These are phyloP conservation scores for Aspergillus haitiensis DNA, from an alignment of 495 filamentous ascomycete species.

Conservation along the genomic window DNA sequence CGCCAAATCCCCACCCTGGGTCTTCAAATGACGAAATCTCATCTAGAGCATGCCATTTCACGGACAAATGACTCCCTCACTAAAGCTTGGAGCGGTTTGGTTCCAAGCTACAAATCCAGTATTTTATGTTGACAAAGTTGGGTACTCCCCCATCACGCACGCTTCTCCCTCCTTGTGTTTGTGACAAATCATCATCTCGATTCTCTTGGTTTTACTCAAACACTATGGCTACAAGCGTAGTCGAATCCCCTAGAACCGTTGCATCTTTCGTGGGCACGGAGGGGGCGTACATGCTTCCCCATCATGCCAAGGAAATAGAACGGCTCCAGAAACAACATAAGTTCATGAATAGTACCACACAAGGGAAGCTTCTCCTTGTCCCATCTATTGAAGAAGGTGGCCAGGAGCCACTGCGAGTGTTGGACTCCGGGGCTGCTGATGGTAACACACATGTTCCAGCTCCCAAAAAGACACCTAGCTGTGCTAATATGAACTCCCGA, in stretches of 20 bases:
- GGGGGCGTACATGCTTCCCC: constrained; percentile 14
- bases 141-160: background rate
- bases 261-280: constrained; percentile 14
- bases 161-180: background rate
- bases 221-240: background rate
- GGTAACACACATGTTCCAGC: background rate
- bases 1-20: too few relatives aligned
- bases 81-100: too few relatives aligned
- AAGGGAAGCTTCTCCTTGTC: constrained; percentile 1
- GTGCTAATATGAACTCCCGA: background rate
- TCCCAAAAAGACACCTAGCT: too few relatives aligned
- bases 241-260: constrained; percentile 1
- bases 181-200: background rate
- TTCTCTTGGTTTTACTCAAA: background rate
- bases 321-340: constrained; percentile 12
- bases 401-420: background rate
- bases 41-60: background rate
- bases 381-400: background rate
- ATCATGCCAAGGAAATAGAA: constrained; percentile 12
- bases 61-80: background rate
- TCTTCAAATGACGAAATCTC: background rate
- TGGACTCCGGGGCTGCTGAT: constrained; percentile 15
- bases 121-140: background rate
- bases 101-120: background rate
- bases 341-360: constrained; percentile 8